Percentiles rank a stretch among this genome's conserved stretches.
phyloP scores from a whole-genome alignment of 2,329 filamentous ascomycete genomes.

The Ophiostoma sp. region DNA sequence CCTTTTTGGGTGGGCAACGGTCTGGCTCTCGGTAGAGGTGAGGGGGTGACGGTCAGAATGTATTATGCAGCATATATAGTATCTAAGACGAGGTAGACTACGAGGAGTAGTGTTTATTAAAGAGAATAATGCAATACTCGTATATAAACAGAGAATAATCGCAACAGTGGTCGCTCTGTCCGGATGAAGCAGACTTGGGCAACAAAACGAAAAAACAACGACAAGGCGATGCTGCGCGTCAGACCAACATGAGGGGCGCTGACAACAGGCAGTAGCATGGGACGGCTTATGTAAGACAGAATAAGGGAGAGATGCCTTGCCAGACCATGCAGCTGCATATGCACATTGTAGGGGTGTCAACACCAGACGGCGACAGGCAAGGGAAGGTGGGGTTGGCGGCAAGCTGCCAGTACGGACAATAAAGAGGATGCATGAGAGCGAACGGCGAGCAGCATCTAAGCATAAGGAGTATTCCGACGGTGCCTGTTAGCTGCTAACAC shows the following conservation, averaged over 20 bases:
- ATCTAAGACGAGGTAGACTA: too few species aligned
- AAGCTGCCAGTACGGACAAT: not conserved
- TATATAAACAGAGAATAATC: not conserved
- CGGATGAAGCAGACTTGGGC: not conserved
- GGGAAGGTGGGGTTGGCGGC: not conserved
- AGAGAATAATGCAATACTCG: too few species aligned
- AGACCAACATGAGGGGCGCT: not conserved
- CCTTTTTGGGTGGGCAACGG: constrained; percentile 13
- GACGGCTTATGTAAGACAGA: not conserved
- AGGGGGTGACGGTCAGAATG: not conserved
- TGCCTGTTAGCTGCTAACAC: too few species aligned
- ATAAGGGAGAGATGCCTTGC: not conserved
- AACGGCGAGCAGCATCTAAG: not conserved
- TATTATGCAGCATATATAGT: too few species aligned
- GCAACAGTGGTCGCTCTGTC: not conserved
- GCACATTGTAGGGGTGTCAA: not conserved
- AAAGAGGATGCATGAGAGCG: not conserved
- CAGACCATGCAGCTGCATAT: constrained; percentile 3
- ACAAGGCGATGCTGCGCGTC: constrained; percentile 4
- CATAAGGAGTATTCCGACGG: too few species aligned
- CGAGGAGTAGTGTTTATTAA: too few species aligned
- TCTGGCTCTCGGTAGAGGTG: not conserved
- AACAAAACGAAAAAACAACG: not conserved
- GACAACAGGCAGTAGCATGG: constrained; percentile 5
- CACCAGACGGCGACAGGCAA: too few species aligned